These are phyloP conservation scores for Cicer judaicum DNA, from an alignment of 306 rosid genomes.

Conservation along the genomic window DNA sequence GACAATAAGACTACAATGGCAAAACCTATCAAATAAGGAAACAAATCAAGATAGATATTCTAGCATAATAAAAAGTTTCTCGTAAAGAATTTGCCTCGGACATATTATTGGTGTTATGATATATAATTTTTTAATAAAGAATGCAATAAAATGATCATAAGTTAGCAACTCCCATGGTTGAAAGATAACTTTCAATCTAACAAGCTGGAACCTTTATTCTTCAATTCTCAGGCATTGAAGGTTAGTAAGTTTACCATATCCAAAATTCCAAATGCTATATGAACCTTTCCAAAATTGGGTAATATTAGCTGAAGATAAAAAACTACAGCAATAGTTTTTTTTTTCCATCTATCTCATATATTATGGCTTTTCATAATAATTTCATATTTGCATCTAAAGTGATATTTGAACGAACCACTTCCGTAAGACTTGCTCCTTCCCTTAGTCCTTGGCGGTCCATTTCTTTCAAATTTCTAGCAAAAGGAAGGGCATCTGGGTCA, in stretches of 20 bases:
- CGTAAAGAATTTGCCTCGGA: neutral
- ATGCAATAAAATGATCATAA: slow-evolving; percentile 4
- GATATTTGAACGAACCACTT: slow-evolving; percentile 79
- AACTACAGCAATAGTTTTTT: neutral
- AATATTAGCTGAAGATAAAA: slow-evolving; percentile 17
- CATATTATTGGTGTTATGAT: slow-evolving; percentile 4
- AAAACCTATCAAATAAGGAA: neutral
- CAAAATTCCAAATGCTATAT: neutral
- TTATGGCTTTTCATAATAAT: slow-evolving; percentile 28
- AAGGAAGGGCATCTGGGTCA: slow-evolving; percentile 89
- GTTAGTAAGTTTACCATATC: slow-evolving; percentile 20
- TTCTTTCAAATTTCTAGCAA: slow-evolving; percentile 87
- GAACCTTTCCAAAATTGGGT: slow-evolving; percentile 9
- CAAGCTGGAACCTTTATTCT: slow-evolving; percentile 2
- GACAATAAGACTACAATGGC: neutral
- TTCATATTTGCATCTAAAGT: slow-evolving; percentile 9
- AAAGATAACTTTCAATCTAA: slow-evolving; percentile 21
- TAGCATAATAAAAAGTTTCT: neutral
- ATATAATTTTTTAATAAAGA: slow-evolving; percentile 1
- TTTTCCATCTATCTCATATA: slow-evolving; percentile 15
- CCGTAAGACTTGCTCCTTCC: slow-evolving; percentile 95
- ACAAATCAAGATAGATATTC: slow-evolving; percentile 1
- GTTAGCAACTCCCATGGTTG: slow-evolving; percentile 9
- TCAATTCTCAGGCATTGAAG: slow-evolving; percentile 15
- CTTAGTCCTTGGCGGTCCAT: slow-evolving; percentile 82